Percentiles rank a stretch among this genome's conserved stretches.
phyloP scores from a whole-genome alignment of 805 yeast species.

The Priceomyces melissophilus region DNA sequence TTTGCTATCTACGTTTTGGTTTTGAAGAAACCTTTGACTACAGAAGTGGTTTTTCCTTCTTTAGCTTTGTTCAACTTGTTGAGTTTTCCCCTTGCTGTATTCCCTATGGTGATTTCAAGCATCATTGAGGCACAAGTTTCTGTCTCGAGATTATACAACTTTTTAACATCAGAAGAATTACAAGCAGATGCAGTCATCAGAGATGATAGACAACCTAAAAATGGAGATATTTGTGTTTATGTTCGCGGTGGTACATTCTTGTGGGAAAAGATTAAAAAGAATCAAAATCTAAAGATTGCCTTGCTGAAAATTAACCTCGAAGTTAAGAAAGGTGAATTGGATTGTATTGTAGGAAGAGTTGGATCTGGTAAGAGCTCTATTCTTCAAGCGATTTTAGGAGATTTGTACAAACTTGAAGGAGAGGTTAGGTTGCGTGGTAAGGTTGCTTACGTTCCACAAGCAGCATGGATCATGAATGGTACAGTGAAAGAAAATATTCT shows the following conservation, averaged over 20 bases:
- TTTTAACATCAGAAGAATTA: conserved; percentile 72
- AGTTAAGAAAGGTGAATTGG: conserved; percentile 72
- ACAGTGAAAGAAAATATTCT: conserved; percentile 85
- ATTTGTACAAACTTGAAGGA: conserved; percentile 73
- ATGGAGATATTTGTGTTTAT: conserved; percentile 66
- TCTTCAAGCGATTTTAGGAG: conserved; percentile 77
- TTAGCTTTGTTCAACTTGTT: conserved; percentile 82
- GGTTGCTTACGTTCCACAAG: conserved; percentile 87
- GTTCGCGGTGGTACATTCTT: conserved; percentile 68
- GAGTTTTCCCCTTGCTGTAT: conserved; percentile 85
- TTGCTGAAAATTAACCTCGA: conserved; percentile 57
- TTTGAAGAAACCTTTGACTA: conserved; percentile 65
- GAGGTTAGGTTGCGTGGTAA: conserved; percentile 68
- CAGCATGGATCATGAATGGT: conserved; percentile 97
- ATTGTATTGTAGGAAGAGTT: conserved; percentile 85
- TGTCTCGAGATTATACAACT: conserved; percentile 65
- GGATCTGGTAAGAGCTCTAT: conserved; percentile 89
- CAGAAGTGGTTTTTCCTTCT: conserved; percentile 92
- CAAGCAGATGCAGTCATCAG: conserved; percentile 73
- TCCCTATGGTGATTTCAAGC: conserved; percentile 86
- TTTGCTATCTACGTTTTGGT: conserved; percentile 74
- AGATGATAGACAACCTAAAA: conserved; percentile 43
- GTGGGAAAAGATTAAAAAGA: conserved; percentile 70
- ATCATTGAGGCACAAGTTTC: conserved; percentile 89
- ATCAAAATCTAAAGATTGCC: conserved; percentile 57